A percentile compares a stretch with the other conserved stretches of the same genome.
These are phyloP conservation scores for Auricularia auricula-judae DNA, from an alignment of 768 basidiomycete genomes.

Conservation along the genomic window DNA sequence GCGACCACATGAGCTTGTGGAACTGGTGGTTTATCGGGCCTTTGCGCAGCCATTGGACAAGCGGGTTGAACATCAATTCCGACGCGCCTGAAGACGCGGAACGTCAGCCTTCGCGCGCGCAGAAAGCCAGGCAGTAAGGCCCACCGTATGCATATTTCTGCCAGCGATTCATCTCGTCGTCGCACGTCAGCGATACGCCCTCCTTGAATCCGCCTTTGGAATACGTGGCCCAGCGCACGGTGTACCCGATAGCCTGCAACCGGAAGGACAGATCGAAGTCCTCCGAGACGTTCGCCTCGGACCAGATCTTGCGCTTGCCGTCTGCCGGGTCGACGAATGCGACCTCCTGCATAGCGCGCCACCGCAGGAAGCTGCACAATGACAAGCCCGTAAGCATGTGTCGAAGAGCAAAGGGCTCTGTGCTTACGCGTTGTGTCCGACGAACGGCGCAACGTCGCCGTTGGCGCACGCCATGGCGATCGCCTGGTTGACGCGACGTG, in stretches of 20 bases:
- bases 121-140: not conserved
- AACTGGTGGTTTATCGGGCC: slow-evolving; percentile 21
- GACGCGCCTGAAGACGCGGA: slow-evolving; percentile 7
- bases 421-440: slow-evolving; percentile 61
- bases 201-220: slow-evolving; percentile 27
- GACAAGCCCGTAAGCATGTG: no score
- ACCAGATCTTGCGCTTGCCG: slow-evolving; percentile 66
- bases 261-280: slow-evolving; percentile 75
- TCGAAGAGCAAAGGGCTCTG: no score
- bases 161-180: slow-evolving; percentile 32
- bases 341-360: slow-evolving; percentile 83
- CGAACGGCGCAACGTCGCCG: slow-evolving; percentile 74
- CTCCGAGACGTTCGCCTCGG: slow-evolving; percentile 71
- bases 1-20: slow-evolving; percentile 4
- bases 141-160: slow-evolving; percentile 19
- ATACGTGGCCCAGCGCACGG: slow-evolving; percentile 21
- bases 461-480: slow-evolving; percentile 69
- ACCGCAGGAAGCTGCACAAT: slow-evolving; percentile 50
- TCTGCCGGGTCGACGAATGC: slow-evolving; percentile 59
- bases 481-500: slow-evolving; percentile 72
- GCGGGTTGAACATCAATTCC: slow-evolving; percentile 26
- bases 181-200: slow-evolving; percentile 27
- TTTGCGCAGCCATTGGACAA: slow-evolving; percentile 19
- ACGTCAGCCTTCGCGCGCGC: no score
- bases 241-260: slow-evolving; percentile 29